Evolutionary conservation across 139 green algal species (phyloP).

Genomic region (Astrephomene gubernaculifera): DNA sequence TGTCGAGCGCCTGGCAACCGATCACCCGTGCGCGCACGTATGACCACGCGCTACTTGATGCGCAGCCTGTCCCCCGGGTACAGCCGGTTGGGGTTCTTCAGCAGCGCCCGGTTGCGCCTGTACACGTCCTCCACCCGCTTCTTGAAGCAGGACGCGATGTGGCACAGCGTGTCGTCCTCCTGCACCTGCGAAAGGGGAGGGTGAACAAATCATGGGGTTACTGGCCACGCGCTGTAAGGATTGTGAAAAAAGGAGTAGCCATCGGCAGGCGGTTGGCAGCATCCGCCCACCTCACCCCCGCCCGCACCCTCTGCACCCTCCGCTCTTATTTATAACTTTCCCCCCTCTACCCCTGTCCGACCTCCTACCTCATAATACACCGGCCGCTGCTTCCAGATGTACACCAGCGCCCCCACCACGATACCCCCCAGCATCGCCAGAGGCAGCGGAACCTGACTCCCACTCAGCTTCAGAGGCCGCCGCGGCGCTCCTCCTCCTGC

Average conservation of each 20-base stretch:
- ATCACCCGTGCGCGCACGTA: too few species aligned
- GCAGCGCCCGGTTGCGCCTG: neutral
- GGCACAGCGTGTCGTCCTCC: constrained; percentile 46
- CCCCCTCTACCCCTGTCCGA: too few species aligned
- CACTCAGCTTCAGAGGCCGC: neutral
- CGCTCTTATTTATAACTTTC: too few species aligned
- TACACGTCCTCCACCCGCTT: constrained; percentile 40
- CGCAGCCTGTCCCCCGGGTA: constrained; percentile 37
- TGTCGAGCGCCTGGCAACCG: too few species aligned
- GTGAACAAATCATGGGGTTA: neutral
- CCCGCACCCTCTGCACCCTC: too few species aligned
- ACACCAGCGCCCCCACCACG: constrained; percentile 34
- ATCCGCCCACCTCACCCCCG: too few species aligned
- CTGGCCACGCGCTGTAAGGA: too few species aligned
- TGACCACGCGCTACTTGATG: constrained; percentile 27
- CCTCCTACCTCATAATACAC: constrained; percentile 39
- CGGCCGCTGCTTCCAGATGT: constrained; percentile 35
- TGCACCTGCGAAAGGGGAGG: constrained; percentile 21
- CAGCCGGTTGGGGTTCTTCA: constrained; percentile 18
- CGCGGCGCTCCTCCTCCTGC: neutral
- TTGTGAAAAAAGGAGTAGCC: too few species aligned
- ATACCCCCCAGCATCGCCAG: constrained; percentile 36
- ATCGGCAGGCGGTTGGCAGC: too few species aligned
- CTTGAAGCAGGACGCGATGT: constrained; percentile 46
- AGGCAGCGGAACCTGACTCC: constrained; percentile 29